These are phyloP conservation scores for Orychophragmus violaceus DNA, from an alignment of 345 rosid species.

Conservation along the genomic window DNA sequence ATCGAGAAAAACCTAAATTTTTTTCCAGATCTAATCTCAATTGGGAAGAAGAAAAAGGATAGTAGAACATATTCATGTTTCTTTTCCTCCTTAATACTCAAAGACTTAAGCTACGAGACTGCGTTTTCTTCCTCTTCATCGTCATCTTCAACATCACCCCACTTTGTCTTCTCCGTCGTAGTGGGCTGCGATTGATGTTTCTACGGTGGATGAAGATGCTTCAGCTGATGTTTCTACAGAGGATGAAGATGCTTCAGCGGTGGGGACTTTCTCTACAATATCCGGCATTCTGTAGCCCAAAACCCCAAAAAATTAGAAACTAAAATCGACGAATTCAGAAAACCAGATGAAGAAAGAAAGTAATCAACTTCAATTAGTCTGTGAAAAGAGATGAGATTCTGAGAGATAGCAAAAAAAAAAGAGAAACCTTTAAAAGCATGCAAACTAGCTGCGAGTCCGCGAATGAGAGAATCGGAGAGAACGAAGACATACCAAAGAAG, in stretches of 20 bases:
- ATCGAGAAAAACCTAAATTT: too few relatives aligned
- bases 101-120: conserved; percentile 33
- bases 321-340: neutral
- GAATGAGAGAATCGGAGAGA: too few relatives aligned
- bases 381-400: neutral
- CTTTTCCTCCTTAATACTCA: too few relatives aligned
- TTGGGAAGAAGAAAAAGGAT: neutral
- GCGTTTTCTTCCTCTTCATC: conserved; percentile 35
- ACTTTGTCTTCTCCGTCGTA: too few relatives aligned
- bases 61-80: conserved; percentile 34
- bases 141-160: too few relatives aligned
- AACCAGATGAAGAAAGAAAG: neutral
- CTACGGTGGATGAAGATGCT: too few relatives aligned
- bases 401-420: neutral
- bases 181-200: too few relatives aligned
- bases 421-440: neutral
- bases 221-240: too few relatives aligned
- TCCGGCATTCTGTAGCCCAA: conserved; percentile 21
- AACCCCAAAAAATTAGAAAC: neutral
- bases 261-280: too few relatives aligned
- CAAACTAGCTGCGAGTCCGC: neutral
- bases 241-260: too few relatives aligned
- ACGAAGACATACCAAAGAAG: neutral
- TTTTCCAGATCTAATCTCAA: conserved; percentile 10
- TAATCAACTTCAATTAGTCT: neutral